These are phyloP conservation scores for Mortierella sp. DNA, from an alignment of 371 early-diverging fungal species.

Conservation along the genomic window DNA sequence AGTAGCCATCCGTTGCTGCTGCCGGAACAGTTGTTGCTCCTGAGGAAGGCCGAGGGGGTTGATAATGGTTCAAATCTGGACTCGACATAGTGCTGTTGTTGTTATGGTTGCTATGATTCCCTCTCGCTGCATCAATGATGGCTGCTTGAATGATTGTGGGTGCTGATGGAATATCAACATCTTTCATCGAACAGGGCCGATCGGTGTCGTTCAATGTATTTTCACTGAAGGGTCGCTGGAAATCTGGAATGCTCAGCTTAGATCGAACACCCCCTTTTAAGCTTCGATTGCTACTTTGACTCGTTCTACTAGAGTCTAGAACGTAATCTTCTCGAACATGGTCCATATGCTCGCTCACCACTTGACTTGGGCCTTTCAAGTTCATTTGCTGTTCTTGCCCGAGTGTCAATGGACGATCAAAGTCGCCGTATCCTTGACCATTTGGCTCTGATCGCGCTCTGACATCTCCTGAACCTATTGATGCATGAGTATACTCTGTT, in stretches of 20 bases:
- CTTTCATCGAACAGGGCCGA: not conserved
- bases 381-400: not conserved
- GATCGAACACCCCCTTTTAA: not conserved
- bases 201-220: conserved; percentile 18
- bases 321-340: conserved; percentile 34
- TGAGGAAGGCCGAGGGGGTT: not conserved
- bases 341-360: conserved; percentile 29
- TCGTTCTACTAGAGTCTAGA: conserved; percentile 34
- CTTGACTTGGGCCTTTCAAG: not conserved
- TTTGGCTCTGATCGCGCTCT: not conserved
- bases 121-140: conserved; percentile 50
- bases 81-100: conserved; percentile 33
- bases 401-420: conserved; percentile 6
- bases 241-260: conserved; percentile 22
- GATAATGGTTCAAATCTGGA: conserved; percentile 43
- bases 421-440: conserved; percentile 1
- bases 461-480: conserved; percentile 10
- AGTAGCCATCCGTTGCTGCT: not conserved
- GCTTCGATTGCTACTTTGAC: conserved; percentile 35
- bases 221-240: conserved; percentile 32
- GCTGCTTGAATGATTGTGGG: conserved; percentile 51
- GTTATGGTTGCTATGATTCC: conserved; percentile 6
- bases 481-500: conserved; percentile 15
- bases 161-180: conserved; percentile 27
- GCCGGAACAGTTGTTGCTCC: not conserved